These are phyloP conservation scores for Rhodotorula diobovata DNA, from an alignment of 768 basidiomycete genomes.

Conservation along the genomic window DNA sequence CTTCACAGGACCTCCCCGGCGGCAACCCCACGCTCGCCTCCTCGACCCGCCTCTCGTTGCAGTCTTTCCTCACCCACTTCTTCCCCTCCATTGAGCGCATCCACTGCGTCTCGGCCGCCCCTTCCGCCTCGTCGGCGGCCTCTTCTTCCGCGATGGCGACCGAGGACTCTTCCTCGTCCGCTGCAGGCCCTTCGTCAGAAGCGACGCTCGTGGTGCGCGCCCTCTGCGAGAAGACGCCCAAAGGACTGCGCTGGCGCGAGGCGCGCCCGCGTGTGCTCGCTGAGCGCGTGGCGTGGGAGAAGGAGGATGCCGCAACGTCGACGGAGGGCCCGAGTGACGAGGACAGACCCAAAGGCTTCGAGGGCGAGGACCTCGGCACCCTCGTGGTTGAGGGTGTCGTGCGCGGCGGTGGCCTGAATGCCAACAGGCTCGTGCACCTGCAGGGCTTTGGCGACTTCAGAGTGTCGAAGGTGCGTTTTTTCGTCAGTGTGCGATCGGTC, in stretches of 20 bases:
- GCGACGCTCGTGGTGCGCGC: slow-evolving; percentile 66
- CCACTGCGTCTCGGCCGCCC: slow-evolving; percentile 58
- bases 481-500: background rate
- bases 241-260: slow-evolving; percentile 74
- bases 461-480: slow-evolving; percentile 61
- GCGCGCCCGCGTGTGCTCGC: slow-evolving; percentile 72
- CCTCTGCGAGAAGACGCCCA: slow-evolving; percentile 78
- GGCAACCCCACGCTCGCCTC: slow-evolving; percentile 47
- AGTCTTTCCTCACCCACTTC: slow-evolving; percentile 94
- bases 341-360: slow-evolving; percentile 27
- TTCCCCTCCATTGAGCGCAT: slow-evolving; percentile 74
- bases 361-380: slow-evolving; percentile 54
- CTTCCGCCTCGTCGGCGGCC: slow-evolving; percentile 47
- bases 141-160: slow-evolving; percentile 48
- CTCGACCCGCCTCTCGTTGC: slow-evolving; percentile 73
- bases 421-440: slow-evolving; percentile 79
- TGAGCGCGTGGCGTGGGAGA: slow-evolving; percentile 60
- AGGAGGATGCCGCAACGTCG: slow-evolving; percentile 4
- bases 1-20: slow-evolving; percentile 36
- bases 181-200: slow-evolving; percentile 57
- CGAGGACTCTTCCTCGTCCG: background rate
- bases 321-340: background rate
- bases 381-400: slow-evolving; percentile 77
- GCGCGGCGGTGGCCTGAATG: slow-evolving; percentile 70
- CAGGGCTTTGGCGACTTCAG: slow-evolving; percentile 85